Percentiles rank a stretch among this genome's conserved stretches.
Evolutionary conservation across 768 basidiomycete species (phyloP).

Genomic region (Lactarius akahatsu): DNA sequence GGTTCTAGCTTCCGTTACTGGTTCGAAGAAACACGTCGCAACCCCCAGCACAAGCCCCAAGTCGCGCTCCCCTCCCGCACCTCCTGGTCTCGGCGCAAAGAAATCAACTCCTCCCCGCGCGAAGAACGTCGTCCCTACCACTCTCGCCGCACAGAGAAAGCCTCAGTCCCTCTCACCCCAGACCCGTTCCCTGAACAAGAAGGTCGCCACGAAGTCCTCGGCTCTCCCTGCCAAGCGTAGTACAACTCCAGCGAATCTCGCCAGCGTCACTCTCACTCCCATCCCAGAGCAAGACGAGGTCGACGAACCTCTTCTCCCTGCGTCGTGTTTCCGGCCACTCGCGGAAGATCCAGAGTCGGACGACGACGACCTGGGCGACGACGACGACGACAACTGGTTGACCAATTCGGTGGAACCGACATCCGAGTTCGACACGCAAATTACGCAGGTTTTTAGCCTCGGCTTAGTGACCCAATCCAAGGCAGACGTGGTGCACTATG

Average conservation of each 20-base stretch:
- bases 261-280: conserved; percentile 1
- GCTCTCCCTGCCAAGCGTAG: not conserved
- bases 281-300: not conserved
- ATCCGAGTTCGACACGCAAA: conserved; percentile 5
- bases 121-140: not conserved
- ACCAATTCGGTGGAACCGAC: not conserved
- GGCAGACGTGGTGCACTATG: not conserved
- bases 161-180: not conserved
- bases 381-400: not conserved
- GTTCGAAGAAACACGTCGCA: not conserved
- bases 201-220: not conserved
- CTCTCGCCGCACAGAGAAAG: not conserved
- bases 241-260: not conserved
- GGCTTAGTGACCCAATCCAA: conserved; percentile 7
- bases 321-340: conserved; percentile 11
- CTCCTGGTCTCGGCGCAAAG: conserved; percentile 1
- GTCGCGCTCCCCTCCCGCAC: conserved; percentile 4
- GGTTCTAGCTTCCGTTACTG: not conserved
- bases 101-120: not conserved
- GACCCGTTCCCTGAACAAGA: not conserved
- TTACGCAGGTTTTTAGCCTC: not conserved
- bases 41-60: not conserved
- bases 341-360: conserved; percentile 3
- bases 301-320: conserved; percentile 8
- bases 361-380: not conserved